Conservation (phyloP, 108 stramenopile species). For the Skeletonema grethae region DNA sequence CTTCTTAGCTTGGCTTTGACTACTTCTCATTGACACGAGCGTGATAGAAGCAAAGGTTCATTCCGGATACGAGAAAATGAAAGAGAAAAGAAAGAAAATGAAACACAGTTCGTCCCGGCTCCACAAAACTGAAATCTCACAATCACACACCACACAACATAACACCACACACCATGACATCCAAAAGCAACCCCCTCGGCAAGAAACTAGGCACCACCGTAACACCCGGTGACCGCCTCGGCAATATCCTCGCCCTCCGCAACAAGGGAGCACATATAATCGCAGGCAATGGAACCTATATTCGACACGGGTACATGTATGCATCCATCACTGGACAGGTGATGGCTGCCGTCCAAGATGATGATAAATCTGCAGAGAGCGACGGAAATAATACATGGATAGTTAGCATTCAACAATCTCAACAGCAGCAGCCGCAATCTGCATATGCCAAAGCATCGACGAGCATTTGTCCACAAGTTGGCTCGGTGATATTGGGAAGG, state of each 20-base stretch:
- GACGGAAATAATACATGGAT: constrained; percentile 27
- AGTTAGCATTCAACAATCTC: constrained; percentile 11
- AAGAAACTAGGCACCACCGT: constrained; percentile 53
- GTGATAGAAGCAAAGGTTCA: too few relatives aligned
- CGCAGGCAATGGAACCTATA: constrained; percentile 71
- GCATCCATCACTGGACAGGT: constrained; percentile 60
- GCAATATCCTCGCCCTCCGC: constrained; percentile 40
- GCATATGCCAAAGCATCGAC: constrained; percentile 12
- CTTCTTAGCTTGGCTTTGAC: too few relatives aligned
- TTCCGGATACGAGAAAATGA: too few relatives aligned
- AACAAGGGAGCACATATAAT: constrained; percentile 11
- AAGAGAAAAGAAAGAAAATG: too few relatives aligned
- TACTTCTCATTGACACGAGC: too few relatives aligned
- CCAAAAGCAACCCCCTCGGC: constrained; percentile 51
- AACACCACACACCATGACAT: constrained; percentile 17
- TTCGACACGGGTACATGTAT: constrained; percentile 64
- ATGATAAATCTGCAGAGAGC: not conserved
- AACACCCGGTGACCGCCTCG: constrained; percentile 80
- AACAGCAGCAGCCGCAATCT: constrained; percentile 7
- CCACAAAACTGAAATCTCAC: too few relatives aligned
- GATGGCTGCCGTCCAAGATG: constrained; percentile 13
- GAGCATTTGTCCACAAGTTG: constrained; percentile 41
- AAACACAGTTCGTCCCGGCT: not conserved
- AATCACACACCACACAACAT: too few relatives aligned
- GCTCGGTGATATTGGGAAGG: constrained; percentile 65